Evolutionary conservation across 768 basidiomycete genomes (phyloP), one percentile per base, ranked within the genome.

Genomic region (Agaricus bisporus): DNA sequence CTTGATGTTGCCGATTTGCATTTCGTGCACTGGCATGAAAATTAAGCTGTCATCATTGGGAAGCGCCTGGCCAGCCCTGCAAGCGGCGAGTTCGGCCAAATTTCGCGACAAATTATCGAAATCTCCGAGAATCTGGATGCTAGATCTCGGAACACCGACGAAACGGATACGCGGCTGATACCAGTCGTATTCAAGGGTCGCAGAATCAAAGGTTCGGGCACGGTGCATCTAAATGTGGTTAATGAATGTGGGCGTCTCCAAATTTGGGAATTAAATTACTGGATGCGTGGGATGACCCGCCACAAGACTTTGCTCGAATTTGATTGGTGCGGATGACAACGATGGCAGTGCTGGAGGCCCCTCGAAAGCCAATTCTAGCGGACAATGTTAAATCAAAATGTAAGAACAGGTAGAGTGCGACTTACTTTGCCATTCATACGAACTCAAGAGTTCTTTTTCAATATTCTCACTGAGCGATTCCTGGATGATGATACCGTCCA

Each of bases 231-330:
- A 29, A 43, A 41, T 36, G 14, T 8, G 41, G 41, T 22, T 11
- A 25, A 41, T 18, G 28, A 18, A 29, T 37, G 25, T 37, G 36
- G 56, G 29, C 35, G 48, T 46, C 18, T 25, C 39, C 48, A 18
- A 35, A 32, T 42, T 36, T 41, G 12, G 25, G 41, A 25, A 38
- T 44, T 28, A 6, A 64, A 70, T 46, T 59, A 80, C 80, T 12
- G 81, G 81, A 57, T 82, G 81, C 1, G 80, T 81, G 20, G 81
- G 81, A 63, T 82, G 81, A 1, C 81, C 81, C 15, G 77, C 74
- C 9, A 81, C 73, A 15, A 82, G 69, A 58, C 78, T 79, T 60
- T 82, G 80, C 59, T 82, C 80, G 77, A 79, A 82, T 58, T 75
- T 68, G 49, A 80, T 78, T 3, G 75, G 64, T 8, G 70, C 48